Evolutionary conservation across 1,284 basidiomycete genomes (phyloP).

Genomic region (Sphagnurus paluster): DNA sequence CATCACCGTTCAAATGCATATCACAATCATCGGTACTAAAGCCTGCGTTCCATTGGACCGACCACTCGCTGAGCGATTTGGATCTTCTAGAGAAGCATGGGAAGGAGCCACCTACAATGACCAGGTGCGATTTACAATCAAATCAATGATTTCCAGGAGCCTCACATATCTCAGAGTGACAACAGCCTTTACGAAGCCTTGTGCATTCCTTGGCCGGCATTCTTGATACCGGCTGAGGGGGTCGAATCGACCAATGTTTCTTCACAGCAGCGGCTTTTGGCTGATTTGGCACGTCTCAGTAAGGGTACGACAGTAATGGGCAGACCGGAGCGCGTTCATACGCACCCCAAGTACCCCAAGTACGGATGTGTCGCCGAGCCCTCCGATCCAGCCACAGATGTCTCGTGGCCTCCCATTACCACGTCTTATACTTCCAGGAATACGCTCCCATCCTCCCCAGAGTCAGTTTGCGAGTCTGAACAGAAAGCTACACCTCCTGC

Average conservation of each 20-base stretch:
- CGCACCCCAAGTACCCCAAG: constrained; percentile 1
- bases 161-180: constrained; percentile 1
- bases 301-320: not conserved
- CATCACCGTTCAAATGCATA: not conserved
- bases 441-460: not conserved
- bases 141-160: not conserved
- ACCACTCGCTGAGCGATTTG: not conserved
- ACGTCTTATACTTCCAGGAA: not conserved
- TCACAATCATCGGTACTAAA: constrained; percentile 3
- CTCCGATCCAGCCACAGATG: not conserved
- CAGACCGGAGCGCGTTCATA: not conserved
- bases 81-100: not conserved
- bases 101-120: not conserved
- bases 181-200: not conserved
- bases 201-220: constrained; percentile 2
- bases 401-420: constrained; percentile 4
- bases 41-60: constrained; percentile 1
- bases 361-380: constrained; percentile 3
- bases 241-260: not conserved
- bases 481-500: not conserved
- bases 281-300: not conserved
- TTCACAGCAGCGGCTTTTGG: not conserved
- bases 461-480: not conserved
- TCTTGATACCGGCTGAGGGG: not conserved
- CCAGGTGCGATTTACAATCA: not conserved